Percentiles rank a stretch among this genome's conserved stretches.
Evolutionary conservation across 768 basidiomycete genomes (phyloP).

Genomic region (Collybiopsis luxurians): DNA sequence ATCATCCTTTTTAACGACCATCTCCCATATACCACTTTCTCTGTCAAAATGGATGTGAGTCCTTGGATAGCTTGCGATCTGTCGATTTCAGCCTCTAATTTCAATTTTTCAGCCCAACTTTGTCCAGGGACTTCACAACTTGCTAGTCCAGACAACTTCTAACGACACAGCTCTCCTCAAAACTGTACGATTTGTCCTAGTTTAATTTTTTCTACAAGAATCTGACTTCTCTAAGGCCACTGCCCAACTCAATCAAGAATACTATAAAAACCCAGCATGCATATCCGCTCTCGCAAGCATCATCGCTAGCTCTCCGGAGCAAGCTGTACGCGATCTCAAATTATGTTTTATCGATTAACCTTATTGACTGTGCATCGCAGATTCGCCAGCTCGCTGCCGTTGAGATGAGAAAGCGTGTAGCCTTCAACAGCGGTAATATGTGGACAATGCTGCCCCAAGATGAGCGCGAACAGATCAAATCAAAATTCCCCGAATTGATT

Average conservation of each 20-base stretch:
- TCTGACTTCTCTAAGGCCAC: constrained; percentile 63
- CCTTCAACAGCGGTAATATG: constrained; percentile 72
- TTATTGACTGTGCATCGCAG: constrained; percentile 37
- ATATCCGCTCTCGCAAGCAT: constrained; percentile 90
- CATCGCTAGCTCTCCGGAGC: constrained; percentile 80
- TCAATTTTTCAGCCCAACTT: constrained; percentile 53
- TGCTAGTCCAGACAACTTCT: constrained; percentile 81
- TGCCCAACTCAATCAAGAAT: constrained; percentile 84
- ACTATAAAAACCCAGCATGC: constrained; percentile 87
- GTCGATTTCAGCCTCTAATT: constrained; percentile 15
- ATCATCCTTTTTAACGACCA: constrained; percentile 1
- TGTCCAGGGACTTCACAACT: constrained; percentile 78
- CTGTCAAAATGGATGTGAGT: constrained; percentile 49
- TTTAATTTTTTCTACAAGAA: constrained; percentile 6
- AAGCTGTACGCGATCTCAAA: constrained; percentile 57
- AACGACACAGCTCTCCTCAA: constrained; percentile 90
- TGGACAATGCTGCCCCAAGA: constrained; percentile 73
- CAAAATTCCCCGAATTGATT: constrained; percentile 73
- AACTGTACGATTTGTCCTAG: constrained; percentile 56
- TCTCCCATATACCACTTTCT: constrained; percentile 15
- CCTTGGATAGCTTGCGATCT: constrained; percentile 7
- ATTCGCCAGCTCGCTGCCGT: constrained; percentile 96
- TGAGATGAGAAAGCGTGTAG: constrained; percentile 91
- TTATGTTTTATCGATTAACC: background rate
- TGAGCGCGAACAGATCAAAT: constrained; percentile 82